Evolutionary conservation across 495 filamentous ascomycete genomes (phyloP), one percentile per base, ranked within the genome.

Genomic region (Penicillium subrubescens): DNA sequence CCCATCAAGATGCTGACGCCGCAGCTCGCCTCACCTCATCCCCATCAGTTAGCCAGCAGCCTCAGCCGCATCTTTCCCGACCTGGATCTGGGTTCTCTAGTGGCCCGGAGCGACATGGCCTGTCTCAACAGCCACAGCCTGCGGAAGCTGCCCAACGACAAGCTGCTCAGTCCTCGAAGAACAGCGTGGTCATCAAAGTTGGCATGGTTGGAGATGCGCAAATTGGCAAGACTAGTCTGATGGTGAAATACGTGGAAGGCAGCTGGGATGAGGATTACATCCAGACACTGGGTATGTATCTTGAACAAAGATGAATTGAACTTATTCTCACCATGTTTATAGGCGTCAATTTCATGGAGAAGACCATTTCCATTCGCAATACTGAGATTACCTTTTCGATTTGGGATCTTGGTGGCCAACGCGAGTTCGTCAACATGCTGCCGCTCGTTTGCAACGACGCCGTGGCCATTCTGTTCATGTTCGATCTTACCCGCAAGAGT

Each of bases 231-330:
- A 99, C 95, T 5, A 97, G 93, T 68, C 75, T 99, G 73, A 99
- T 99, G 95, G 95, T 99, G 57, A 99, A 99, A 78, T 99, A 99
- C 70, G 95, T 99, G 41, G 95, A 99, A 79, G 95, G 95, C 27
- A 96, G 92, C 76, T 99, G 96, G 92, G 95, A 99, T 77, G 95
- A 99, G 79, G 95, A 99, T 78, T 99, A 99, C 77, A 99, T 99
- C 70, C 95, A 99, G 79, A 99, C 95, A 29, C 80, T 99, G 54
- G 95, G 94, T 92, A 81, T 57, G 81, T 75, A 31, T 31, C 23
- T 21, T 29, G 8, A 21, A 52, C 5, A 1, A n/a, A 52, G 23
- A 2, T 31, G 15, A n/a, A 31, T 0, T 17, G 19, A 43, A 17
- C 34, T 37, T 31, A 17, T 65, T 34, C 59, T 53, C 19, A 56